Base-by-base conservation (phyloP, 148 eudicot species). In the Fallopia convolvulus region DNA sequence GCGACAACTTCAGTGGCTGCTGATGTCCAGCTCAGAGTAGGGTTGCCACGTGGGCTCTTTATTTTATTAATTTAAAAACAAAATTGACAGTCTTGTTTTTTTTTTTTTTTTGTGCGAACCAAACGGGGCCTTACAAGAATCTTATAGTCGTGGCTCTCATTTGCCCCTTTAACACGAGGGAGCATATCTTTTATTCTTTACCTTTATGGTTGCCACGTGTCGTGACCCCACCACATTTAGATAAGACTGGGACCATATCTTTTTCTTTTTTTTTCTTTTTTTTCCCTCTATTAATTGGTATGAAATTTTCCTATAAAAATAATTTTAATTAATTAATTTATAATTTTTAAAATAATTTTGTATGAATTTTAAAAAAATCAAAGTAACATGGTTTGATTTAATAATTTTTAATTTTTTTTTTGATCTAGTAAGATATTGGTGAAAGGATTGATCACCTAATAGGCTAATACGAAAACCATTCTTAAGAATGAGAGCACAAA, bases 1-100 rank as follows among this genome's bases (percentile, higher is more conserved):
- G 70, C 36, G 70, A 63, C 70, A 63, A 61, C 5, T 0, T 63
- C 1, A 63, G 70, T 63, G 70, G 70, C 70, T 63, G 39, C 39
- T 63, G 70, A 63, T 11, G 15, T 63, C 70, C 70, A 63, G 70
- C 70, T 63, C 70, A 63, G 39, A 12, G 17, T 63, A 32, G 70
- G 39, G 14, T 17, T 17, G 15, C 39, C 68, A 63, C 70, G 70
- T 63, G 70, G 39, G 39, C 70, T 32, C 15, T 63, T 1, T 15
- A 18, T 5, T 52, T 15, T 26, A 26, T 26, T 0, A 0, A 26
- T 26, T 26, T 26, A 26, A 26, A 26, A 26, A n/a, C n/a, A 26
- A 58, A 58, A 20, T 58, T 58, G 32, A 58, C 32, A 50, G 47
- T 44, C 47, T 44, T 44, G 3, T 0, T 12, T 1, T 0, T 17